Base-by-base conservation (phyloP, 2,329 filamentous ascomycete species). In the Cladosporium sp. region DNA sequence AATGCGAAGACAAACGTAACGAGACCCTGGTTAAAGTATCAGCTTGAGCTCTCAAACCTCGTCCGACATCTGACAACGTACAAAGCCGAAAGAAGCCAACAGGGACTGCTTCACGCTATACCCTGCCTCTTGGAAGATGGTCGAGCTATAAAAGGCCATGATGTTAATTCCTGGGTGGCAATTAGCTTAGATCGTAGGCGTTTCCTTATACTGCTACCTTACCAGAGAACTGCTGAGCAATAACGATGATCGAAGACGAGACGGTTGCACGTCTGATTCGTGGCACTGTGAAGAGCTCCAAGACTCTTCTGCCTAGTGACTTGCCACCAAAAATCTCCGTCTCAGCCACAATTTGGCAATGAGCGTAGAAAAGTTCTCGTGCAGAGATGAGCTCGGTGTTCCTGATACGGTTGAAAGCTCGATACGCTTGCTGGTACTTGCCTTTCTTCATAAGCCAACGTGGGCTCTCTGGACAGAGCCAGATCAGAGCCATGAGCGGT, bases 1-100 rank as follows among this genome's bases (percentile, higher is more conserved):
- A 82, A 83, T 0, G 85, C 85, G 69, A 87, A 87, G 57, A 86
- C 53, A 68, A 87, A 87, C 68, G 84, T 87, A 64, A 86, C 79
- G 0, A 87, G 75, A 3, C 86, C 86, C 66, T 87, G 18, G 40
- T 23, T 1, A 18, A 50, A 35, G 40, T 6, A 12, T 61, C 35
- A 61, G 40, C 28, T 14, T 3, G 21, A 21, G 18, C 18, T 21
- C 12, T 35, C 40, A 4, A 1, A n/a, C 3, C 6, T 33, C 10
- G 23, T 3, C 37, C 44, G 12, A 3, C 77, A 76, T 37, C 78
- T 73, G 11, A 12, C 76, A 16, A 61, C 77, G 8, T 14, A 61
- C 58, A 33, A 61, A 88, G 0, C 86, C 86, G 70, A 83, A 84
- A 0, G 85, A 86, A 0, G 83, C 85, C 21, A 86, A 76, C n/a